Percentiles rank a stretch among this genome's conserved stretches.
Conservation (phyloP, 192 early-diverging fungal species). For the Globomyces pollinis-pini region DNA sequence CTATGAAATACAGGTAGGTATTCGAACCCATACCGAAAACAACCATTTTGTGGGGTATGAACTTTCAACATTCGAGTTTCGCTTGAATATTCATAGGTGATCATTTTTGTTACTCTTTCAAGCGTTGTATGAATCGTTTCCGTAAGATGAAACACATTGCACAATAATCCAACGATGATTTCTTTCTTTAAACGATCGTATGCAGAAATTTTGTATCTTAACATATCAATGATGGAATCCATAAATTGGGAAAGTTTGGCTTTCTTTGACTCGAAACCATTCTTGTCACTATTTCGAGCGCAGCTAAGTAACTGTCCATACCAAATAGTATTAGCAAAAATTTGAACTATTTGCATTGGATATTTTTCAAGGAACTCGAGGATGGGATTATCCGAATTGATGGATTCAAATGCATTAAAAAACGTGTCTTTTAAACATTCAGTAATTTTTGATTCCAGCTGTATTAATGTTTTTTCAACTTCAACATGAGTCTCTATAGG, state of each 20-base stretch:
- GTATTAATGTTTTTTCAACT: neutral
- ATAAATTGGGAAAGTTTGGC: neutral
- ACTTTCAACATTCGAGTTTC: too few species aligned
- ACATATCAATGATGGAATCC: neutral
- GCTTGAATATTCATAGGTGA: neutral
- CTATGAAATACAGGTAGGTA: too few species aligned
- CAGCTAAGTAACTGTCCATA: neutral
- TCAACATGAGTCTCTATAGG: neutral
- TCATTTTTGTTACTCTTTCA: neutral
- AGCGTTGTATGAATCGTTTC: neutral
- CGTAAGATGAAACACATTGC: neutral
- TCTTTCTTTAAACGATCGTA: neutral
- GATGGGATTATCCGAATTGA: too few species aligned
- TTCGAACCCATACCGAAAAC: conserved; percentile 12
- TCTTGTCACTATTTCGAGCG: neutral
- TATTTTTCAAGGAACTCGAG: too few species aligned
- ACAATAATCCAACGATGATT: neutral
- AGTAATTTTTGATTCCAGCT: neutral
- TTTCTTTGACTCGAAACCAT: neutral
- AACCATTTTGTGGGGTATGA: neutral
- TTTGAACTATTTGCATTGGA: neutral
- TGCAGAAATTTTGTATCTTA: neutral
- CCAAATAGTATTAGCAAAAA: neutral
- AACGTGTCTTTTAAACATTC: neutral
- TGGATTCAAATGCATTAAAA: neutral